These are phyloP conservation scores for Boletus sp. DNA, from an alignment of 1,284 basidiomycete genomes.

Conservation along the genomic window DNA sequence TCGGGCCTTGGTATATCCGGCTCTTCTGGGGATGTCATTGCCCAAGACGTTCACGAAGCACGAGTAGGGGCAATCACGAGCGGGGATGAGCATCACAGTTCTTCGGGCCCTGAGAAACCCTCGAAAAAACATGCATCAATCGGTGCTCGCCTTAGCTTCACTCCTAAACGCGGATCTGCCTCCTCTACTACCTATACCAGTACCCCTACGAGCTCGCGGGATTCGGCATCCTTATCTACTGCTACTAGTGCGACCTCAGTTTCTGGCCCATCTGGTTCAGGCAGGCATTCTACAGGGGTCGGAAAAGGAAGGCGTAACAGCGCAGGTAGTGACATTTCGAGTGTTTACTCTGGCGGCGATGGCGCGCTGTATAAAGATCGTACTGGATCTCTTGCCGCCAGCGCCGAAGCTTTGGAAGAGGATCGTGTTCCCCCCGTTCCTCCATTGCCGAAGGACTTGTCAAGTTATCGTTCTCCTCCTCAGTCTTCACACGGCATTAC, in stretches of 20 bases:
- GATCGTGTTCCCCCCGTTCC: constrained; percentile 88
- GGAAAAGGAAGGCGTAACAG: constrained; percentile 68
- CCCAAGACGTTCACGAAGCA: constrained; percentile 39
- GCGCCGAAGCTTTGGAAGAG: constrained; percentile 58
- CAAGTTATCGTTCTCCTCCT: constrained; percentile 69
- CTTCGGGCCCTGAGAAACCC: constrained; percentile 53
- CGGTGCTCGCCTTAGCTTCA: constrained; percentile 64
- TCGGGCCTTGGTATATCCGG: constrained; percentile 36
- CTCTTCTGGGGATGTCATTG: constrained; percentile 31
- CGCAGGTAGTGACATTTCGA: constrained; percentile 81
- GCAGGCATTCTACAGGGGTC: constrained; percentile 55
- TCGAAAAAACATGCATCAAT: constrained; percentile 56
- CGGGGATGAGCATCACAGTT: constrained; percentile 44
- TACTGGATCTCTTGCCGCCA: constrained; percentile 50
- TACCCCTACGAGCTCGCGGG: constrained; percentile 74
- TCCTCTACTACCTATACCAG: constrained; percentile 83
- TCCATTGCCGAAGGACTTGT: constrained; percentile 89
- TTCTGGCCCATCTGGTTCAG: constrained; percentile 62
- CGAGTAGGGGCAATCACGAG: constrained; percentile 43
- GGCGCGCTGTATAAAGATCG: constrained; percentile 58
- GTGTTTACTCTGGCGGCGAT: constrained; percentile 62
- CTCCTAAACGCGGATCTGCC: constrained; percentile 80
- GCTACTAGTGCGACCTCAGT: constrained; percentile 74
- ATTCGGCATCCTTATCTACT: constrained; percentile 75
- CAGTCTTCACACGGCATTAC: constrained; percentile 48